Evolutionary conservation across 192 early-diverging fungal genomes (phyloP), one percentile per base, ranked within the genome.

Genomic region (Phycomyces blakesleeanus): DNA sequence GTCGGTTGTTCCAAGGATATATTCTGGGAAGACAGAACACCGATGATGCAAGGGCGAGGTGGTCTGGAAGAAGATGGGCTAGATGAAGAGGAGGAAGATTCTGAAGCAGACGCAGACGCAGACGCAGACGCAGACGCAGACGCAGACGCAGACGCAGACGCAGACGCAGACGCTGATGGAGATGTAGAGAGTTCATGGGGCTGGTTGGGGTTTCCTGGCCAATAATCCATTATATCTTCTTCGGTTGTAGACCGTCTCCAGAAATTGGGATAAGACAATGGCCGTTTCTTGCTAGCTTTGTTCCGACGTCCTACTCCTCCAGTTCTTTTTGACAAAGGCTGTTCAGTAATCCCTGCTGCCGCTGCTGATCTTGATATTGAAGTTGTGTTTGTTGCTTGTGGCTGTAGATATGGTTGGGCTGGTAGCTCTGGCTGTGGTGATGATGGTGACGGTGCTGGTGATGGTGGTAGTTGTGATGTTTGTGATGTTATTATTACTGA

Each of bases 261-360:
- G 44, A 66, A 39, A 24, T 47, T 51, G 26, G 67, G 67, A 57
- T 69, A 69, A 40, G 67, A 69, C 26, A 63, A 57, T 22, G 67
- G 67, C 15, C 67, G 53, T n/a, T 21, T 26, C 25, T 52, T 41
- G 22, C 26, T 56, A 22, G 49, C 1, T 22, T 27, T 42, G 29
- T 62, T 62, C 24, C 59, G 24, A 50, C 51, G 14, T 22, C 50
- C 41, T n/a, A n/a, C n/a, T n/a, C n/a, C n/a, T n/a, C n/a, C n/a
- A n/a, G n/a, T n/a, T n/a, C n/a, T n/a, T n/a, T n/a, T n/a, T n/a
- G n/a, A n/a, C n/a, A n/a, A n/a, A n/a, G n/a, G n/a, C n/a, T n/a
- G 16, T 34, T 25, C 8, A 41, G 6, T 14, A 10, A 10, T 41
- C 40, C 14, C 14, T 41, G 40, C 40, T 41, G 40, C 40, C 40